Evolutionary conservation across 495 filamentous ascomycete species (phyloP), one percentile per base, ranked within the genome.

Genomic region (Penicillium malachiteum): DNA sequence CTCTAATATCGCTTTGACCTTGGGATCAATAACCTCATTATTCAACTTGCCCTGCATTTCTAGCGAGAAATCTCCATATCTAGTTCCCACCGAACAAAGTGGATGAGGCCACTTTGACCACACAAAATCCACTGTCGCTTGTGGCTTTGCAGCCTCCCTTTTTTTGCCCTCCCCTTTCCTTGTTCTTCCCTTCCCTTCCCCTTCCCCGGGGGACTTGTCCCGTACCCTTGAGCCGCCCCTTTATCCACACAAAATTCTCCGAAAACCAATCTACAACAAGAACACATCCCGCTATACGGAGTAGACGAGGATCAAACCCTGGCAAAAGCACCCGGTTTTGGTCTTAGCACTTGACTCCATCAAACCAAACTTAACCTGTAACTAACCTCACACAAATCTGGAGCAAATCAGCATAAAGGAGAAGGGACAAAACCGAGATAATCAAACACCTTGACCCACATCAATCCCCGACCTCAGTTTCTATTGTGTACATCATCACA

Each of bases 401-500:
- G 21, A 26, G 21, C 21, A 26, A 26, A 26, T 26, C 21, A 26
- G 1, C 21, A 26, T 26, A 4, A 26, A 26, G 21, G 21, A 26
- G 21, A 4, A 26, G 21, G 21, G 26, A 45, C 43, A 21, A 46
- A 44, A 6, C 11, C 43, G 14, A 46, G n/a, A 41, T 14, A 41
- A 17, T 16, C 16, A 40, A 51, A 14, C 16, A 31, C 7, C 14
- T 35, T 8, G 56, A 48, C 52, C 60, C 60, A 59, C 60, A 53
- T n/a, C 42, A 52, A 48, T 56, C 54, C 50, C 62, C 54, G 50
- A 59, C 54, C 53, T 52, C 17, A 50, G 18, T n/a, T 18, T 37
- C 13, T 44, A 48, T n/a, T 26, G 30, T 31, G 21, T 31, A 31
- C 31, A 46, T 18, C 30, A 40, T 39, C 21, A 26, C 21, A 26